Percentiles rank a stretch among this genome's conserved stretches.
phyloP scores from a whole-genome alignment of 345 rosid species.

The Brassica nigra region DNA sequence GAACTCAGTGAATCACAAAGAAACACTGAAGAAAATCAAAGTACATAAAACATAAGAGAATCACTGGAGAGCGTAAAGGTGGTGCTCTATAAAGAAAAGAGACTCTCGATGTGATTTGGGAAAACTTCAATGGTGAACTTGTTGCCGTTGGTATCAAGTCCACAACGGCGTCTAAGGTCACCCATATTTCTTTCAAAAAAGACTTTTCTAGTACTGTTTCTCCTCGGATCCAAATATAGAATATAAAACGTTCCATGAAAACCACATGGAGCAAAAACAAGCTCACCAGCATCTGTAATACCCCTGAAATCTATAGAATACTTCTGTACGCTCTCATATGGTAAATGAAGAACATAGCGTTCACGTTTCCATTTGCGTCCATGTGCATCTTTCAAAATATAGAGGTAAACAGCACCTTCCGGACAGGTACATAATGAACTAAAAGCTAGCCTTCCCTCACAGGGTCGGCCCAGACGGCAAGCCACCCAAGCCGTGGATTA shows the following conservation, averaged over 20 bases:
- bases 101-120: constrained; percentile 19
- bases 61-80: background rate
- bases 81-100: background rate
- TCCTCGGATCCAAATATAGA: constrained; percentile 6
- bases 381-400: background rate
- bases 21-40: background rate
- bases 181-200: background rate
- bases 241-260: background rate
- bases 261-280: background rate
- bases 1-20: too few species aligned
- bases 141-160: background rate
- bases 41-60: background rate
- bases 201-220: background rate
- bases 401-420: background rate
- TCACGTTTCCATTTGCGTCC: constrained; percentile 3
- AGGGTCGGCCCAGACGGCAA: too few species aligned
- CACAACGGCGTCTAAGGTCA: background rate
- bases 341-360: background rate
- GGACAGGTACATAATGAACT: background rate
- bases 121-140: background rate
- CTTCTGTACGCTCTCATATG: background rate
- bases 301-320: background rate
- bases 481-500: too few species aligned
- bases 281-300: constrained; percentile 10
- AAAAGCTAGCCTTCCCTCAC: constrained; percentile 14